Percentiles rank a stretch among this genome's conserved stretches.
Evolutionary conservation across 371 early-diverging fungal species (phyloP).

Genomic region (Zopfochytrium polystomum): DNA sequence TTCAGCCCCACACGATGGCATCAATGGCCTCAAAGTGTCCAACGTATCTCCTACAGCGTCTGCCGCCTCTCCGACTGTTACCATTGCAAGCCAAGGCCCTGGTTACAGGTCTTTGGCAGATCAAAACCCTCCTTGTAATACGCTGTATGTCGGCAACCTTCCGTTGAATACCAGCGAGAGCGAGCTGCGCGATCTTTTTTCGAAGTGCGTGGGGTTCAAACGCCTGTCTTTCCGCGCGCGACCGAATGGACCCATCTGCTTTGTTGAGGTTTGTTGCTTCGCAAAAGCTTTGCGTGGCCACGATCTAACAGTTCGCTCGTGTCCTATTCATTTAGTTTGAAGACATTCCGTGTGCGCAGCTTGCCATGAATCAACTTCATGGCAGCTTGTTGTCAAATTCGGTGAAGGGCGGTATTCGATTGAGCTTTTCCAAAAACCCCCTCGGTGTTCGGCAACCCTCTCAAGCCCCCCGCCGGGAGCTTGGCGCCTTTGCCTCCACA

Average conservation of each 20-base stretch:
- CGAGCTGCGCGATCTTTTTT: conserved; percentile 76
- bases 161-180: conserved; percentile 78
- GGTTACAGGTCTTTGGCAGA: conserved; percentile 46
- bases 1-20: no score
- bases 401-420: conserved; percentile 85
- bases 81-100: no score
- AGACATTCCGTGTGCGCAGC: conserved; percentile 77
- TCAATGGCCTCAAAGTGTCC: no score
- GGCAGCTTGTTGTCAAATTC: conserved; percentile 78
- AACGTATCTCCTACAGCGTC: no score
- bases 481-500: no score
- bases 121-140: conserved; percentile 96
- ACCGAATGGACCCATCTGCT: conserved; percentile 85
- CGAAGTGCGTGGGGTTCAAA: conserved; percentile 73
- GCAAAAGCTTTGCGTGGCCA: no score
- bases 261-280: conserved; percentile 49
- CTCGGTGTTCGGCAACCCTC: conserved; percentile 66
- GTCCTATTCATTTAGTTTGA: conserved; percentile 94
- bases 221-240: conserved; percentile 81
- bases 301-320: no score
- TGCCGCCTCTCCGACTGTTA: no score
- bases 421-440: conserved; percentile 92
- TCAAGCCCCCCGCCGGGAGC: no score
- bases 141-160: conserved; percentile 93
- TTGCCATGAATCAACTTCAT: conserved; percentile 76